A percentile compares a stretch with the other conserved stretches of the same genome.
Conservation (phyloP, 768 basidiomycete species). For the Boletus bicolor region DNA sequence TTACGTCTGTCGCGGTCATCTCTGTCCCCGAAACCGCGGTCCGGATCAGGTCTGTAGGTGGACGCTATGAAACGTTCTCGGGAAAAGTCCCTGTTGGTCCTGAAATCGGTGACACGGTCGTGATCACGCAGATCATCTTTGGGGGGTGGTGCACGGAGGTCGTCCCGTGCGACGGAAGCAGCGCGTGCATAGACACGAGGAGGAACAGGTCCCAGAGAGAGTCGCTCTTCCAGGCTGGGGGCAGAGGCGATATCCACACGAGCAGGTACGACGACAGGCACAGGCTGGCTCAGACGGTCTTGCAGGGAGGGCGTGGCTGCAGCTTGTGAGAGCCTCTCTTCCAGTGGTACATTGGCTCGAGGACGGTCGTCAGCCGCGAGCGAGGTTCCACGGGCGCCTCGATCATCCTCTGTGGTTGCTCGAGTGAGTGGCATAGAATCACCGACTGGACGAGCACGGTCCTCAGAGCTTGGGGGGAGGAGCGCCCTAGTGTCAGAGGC, state of each 20-base stretch:
- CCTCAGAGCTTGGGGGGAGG: conserved; percentile 15
- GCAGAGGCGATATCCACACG: conserved; percentile 27
- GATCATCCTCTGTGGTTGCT: conserved; percentile 27
- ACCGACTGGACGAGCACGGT: conserved; percentile 17
- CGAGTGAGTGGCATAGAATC: conserved; percentile 20
- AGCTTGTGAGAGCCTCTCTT: conserved; percentile 39
- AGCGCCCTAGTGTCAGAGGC: conserved; percentile 12
- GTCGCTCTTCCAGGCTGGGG: conserved; percentile 41
- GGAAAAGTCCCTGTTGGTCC: conserved; percentile 33
- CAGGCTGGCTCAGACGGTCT: conserved; percentile 38
- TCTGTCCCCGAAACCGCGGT: conserved; percentile 34
- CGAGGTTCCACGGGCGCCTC: conserved; percentile 16
- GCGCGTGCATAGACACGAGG: conserved; percentile 21
- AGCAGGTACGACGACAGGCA: conserved; percentile 6
- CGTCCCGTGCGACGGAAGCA: conserved; percentile 34
- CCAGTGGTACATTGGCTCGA: conserved; percentile 30
- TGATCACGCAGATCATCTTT: conserved; percentile 32
- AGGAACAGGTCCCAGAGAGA: conserved; percentile 34
- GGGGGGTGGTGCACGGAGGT: conserved; percentile 30
- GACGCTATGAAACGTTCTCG: conserved; percentile 28
- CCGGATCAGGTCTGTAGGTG: conserved; percentile 40
- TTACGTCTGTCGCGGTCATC: conserved; percentile 36
- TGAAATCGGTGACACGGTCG: conserved; percentile 23
- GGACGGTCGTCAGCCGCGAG: conserved; percentile 28
- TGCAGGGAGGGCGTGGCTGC: conserved; percentile 33